Evolutionary conservation across 306 rosid genomes (phyloP).

Genomic region (Casuarina equisetifolia): DNA sequence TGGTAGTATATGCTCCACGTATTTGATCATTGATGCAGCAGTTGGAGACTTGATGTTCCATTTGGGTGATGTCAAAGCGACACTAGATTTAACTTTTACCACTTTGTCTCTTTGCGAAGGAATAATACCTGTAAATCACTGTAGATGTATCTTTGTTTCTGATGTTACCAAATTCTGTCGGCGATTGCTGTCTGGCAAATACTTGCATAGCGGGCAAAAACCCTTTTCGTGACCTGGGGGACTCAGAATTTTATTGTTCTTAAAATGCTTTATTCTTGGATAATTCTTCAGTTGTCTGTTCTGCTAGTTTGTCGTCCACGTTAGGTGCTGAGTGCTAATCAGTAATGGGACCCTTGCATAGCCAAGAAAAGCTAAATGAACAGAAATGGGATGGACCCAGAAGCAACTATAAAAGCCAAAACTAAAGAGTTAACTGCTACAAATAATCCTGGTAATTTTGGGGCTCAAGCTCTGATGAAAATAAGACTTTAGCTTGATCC

Average conservation of each 20-base stretch:
- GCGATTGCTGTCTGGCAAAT: not conserved
- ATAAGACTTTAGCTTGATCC: not conserved
- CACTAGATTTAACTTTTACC: not conserved
- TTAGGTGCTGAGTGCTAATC: not conserved
- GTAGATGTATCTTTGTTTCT: not conserved
- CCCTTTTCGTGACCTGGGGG: not conserved
- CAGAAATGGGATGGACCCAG: not conserved
- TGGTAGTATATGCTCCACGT: not conserved
- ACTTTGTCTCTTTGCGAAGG: not conserved
- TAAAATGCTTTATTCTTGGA: not conserved
- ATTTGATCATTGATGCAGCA: not conserved
- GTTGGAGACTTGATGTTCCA: not conserved
- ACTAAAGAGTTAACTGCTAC: not conserved
- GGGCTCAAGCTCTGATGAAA: not conserved
- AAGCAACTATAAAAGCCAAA: not conserved
- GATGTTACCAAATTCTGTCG: not conserved
- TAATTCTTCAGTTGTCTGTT: not conserved
- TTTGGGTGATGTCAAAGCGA: not conserved
- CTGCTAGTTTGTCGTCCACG: too few relatives aligned
- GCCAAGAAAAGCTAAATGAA: too few relatives aligned
- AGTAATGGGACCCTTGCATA: too few relatives aligned
- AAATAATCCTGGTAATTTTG: not conserved
- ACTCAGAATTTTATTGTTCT: not conserved
- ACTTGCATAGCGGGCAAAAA: not conserved
- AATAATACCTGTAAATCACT: not conserved